phyloP scores from a whole-genome alignment of 1,284 basidiomycete genomes.

The Ceratobasidium sp. region DNA sequence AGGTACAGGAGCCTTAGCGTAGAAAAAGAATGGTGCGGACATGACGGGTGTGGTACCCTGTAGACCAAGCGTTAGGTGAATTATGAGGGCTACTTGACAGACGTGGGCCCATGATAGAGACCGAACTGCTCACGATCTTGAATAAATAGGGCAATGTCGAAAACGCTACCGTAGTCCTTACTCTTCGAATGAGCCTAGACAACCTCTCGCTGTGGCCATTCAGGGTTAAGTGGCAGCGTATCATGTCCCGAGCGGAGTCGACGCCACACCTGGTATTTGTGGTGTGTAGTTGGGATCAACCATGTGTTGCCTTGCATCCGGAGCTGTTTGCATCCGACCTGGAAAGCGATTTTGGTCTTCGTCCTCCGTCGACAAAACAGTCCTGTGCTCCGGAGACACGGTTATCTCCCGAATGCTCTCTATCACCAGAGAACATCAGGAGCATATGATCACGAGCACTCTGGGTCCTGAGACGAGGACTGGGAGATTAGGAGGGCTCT shows the following conservation, averaged over 20 bases:
- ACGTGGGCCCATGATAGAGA: background rate
- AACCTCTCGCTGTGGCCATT: background rate
- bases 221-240: conserved; percentile 1
- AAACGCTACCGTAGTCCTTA: background rate
- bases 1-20: background rate
- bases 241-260: background rate
- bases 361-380: background rate
- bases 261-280: background rate
- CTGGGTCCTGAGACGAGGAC: no score
- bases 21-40: background rate
- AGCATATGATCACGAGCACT: no score
- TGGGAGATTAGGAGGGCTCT: no score
- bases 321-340: background rate
- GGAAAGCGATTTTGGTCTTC: background rate
- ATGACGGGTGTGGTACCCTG: conserved; percentile 1
- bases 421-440: no score
- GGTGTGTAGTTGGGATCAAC: background rate
- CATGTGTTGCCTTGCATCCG: background rate
- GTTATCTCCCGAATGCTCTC: no score
- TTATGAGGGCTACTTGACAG: background rate
- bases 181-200: background rate
- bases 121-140: background rate
- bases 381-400: no score
- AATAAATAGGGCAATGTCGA: conserved; percentile 6
- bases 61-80: background rate